Evolutionary conservation across 495 filamentous ascomycete species (phyloP), one percentile per base, ranked within the genome.

Genomic region (Aspergillus campestris): DNA sequence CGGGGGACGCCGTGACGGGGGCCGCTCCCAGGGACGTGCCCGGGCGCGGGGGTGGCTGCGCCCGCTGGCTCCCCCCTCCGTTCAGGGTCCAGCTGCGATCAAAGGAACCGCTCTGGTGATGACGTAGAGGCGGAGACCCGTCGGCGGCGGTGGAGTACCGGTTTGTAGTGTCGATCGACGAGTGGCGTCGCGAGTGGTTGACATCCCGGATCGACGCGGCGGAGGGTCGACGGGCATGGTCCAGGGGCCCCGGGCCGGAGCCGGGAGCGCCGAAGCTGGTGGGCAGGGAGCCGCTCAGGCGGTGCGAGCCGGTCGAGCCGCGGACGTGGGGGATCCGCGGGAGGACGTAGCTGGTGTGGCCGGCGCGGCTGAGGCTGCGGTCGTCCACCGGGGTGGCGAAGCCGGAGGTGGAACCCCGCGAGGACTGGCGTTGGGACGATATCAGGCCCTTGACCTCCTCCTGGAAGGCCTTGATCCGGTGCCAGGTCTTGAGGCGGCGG

Each of bases 401-500:
- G 36, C 58, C 55, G 7, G 61, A 57, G 10, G 54, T 46, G 4
- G 67, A 67, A 29, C 60, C 60, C 40, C 64, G 51, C 11, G 48
- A 52, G 38, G 40, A 44, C 34, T 48, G 49, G 31, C 52, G 50
- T 24, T 52, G 54, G 7, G 50, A 47, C 40, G 38, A 43, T 12
- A 57, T 57, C 31, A 65, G 47, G 32, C 65, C 64, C 50, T 77
- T 74, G 42, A 89, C 81, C 56, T 95, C 84, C 56, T 95, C 82
- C 62, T 96, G 90, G 51, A 96, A 74, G 3, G 77, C 70, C 61
- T 90, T 91, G 54, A 96, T 86, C 59, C 88, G 91, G 58, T 94
- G 84, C 90, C 90, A 99, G n/a, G 85, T 94, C 57, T 88, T 92
- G 59, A 92, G 70, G 56, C 89, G 80, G 48, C 81, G 74, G 6